A percentile compares a stretch with the other conserved stretches of the same genome.
Evolutionary conservation across 2,329 filamentous ascomycete genomes (phyloP).

Genomic region (Nectriaceae sp.): DNA sequence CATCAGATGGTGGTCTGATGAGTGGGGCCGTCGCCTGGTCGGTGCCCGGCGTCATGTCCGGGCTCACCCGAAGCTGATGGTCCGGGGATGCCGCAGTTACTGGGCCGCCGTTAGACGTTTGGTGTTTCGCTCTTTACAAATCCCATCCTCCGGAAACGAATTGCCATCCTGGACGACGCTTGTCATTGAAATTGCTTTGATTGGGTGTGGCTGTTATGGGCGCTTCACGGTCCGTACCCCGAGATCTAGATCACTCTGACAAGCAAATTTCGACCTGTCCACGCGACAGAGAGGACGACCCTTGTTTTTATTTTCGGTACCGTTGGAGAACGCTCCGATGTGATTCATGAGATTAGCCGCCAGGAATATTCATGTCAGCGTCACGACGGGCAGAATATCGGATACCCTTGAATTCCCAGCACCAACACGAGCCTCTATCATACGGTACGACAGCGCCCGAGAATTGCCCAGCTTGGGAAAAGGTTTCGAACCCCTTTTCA

Average conservation of each 20-base stretch:
- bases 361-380: too few species aligned
- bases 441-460: too few species aligned
- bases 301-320: neutral
- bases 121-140: neutral
- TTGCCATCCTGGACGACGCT: neutral
- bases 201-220: neutral
- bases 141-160: neutral
- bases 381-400: too few species aligned
- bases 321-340: too few species aligned
- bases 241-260: neutral
- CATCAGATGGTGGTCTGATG: slow-evolving; percentile 32
- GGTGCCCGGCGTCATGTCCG: slow-evolving; percentile 22
- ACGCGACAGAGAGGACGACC: neutral
- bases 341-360: too few species aligned
- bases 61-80: slow-evolving; percentile 22
- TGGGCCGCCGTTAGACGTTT: neutral
- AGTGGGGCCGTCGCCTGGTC: slow-evolving; percentile 26
- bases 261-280: neutral
- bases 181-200: neutral
- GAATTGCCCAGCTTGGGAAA: too few species aligned
- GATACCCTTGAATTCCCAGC: too few species aligned
- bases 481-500: too few species aligned
- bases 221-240: neutral
- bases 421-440: too few species aligned
- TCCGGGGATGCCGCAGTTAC: neutral